Conservation (phyloP, 2,329 filamentous ascomycete species). For the Xylaria sp. region DNA sequence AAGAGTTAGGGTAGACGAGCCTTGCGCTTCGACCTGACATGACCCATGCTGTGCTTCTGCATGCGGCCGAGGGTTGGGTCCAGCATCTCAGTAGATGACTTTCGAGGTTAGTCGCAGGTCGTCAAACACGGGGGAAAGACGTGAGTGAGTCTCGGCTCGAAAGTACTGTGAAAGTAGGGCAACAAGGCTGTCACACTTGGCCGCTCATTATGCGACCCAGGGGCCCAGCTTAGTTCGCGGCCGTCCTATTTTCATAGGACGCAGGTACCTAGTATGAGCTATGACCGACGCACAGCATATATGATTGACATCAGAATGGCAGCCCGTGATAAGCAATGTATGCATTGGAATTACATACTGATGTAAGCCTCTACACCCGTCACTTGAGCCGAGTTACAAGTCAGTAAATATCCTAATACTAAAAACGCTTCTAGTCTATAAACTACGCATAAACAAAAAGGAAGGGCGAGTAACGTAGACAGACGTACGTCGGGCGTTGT, state of each 20-base stretch:
- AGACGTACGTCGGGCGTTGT: neutral
- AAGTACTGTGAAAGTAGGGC: neutral
- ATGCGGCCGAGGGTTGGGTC: neutral
- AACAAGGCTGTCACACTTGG: slow-evolving; percentile 25
- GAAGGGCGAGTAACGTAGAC: neutral
- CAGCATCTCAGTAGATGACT: neutral
- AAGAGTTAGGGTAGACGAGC: neutral
- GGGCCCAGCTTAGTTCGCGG: neutral
- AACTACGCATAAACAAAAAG: neutral
- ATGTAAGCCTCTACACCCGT: neutral
- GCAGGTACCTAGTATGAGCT: neutral
- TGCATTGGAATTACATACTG: slow-evolving; percentile 1
- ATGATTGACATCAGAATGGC: slow-evolving; percentile 14
- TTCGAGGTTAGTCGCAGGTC: neutral
- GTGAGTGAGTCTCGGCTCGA: neutral
- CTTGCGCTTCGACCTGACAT: neutral
- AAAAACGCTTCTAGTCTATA: neutral
- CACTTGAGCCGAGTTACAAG: neutral
- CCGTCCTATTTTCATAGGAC: neutral
- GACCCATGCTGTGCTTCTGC: neutral
- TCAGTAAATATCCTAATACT: neutral
- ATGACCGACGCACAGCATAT: neutral
- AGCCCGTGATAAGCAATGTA: slow-evolving; percentile 17
- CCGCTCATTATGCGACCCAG: slow-evolving; percentile 19
- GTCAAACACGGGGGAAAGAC: neutral